Percentiles rank a stretch among this genome's conserved stretches.
These are phyloP conservation scores for Trichoderma aggressivum DNA, from an alignment of 2,329 filamentous ascomycete genomes.

Conservation along the genomic window DNA sequence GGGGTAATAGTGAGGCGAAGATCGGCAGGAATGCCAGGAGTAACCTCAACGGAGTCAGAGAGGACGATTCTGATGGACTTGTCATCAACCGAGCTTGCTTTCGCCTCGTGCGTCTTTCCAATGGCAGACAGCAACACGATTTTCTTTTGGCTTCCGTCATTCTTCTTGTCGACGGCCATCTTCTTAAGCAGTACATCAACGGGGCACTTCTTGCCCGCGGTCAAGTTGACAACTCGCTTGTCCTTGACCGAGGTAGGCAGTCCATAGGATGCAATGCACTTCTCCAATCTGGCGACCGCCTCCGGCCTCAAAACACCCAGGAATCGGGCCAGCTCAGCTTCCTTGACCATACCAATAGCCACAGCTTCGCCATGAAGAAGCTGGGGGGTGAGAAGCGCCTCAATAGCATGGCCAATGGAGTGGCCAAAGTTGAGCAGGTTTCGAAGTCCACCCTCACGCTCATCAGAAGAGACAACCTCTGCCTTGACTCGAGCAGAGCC, in stretches of 20 bases:
- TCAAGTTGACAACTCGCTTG: conserved; percentile 75
- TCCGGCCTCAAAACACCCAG: conserved; percentile 80
- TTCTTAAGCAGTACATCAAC: conserved; percentile 83
- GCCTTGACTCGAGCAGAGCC: conserved; percentile 93
- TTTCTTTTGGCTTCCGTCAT: conserved; percentile 92
- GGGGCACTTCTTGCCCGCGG: conserved; percentile 81
- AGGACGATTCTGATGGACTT: conserved; percentile 77
- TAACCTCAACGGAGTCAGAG: conserved; percentile 72
- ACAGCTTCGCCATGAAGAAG: conserved; percentile 94
- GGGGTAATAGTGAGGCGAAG: conserved; percentile 75
- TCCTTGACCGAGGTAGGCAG: conserved; percentile 83
- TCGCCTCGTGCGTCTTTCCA: conserved; percentile 80
- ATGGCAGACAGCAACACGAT: conserved; percentile 90
- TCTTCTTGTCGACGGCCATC: conserved; percentile 99
- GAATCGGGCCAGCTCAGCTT: conserved; percentile 88
- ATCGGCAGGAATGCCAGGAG: conserved; percentile 64
- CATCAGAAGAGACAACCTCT: conserved; percentile 88
- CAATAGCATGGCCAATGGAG: conserved; percentile 94
- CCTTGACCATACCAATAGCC: conserved; percentile 97
- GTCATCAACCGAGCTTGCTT: conserved; percentile 87
- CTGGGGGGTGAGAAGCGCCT: conserved; percentile 92
- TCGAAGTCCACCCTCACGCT: conserved; percentile 87
- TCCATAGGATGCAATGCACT: conserved; percentile 92
- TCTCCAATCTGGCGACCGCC: conserved; percentile 83
- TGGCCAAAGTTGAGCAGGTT: conserved; percentile 98